These are phyloP conservation scores for Nitzschia putrida DNA, from an alignment of 108 stramenopile genomes.

Conservation along the genomic window DNA sequence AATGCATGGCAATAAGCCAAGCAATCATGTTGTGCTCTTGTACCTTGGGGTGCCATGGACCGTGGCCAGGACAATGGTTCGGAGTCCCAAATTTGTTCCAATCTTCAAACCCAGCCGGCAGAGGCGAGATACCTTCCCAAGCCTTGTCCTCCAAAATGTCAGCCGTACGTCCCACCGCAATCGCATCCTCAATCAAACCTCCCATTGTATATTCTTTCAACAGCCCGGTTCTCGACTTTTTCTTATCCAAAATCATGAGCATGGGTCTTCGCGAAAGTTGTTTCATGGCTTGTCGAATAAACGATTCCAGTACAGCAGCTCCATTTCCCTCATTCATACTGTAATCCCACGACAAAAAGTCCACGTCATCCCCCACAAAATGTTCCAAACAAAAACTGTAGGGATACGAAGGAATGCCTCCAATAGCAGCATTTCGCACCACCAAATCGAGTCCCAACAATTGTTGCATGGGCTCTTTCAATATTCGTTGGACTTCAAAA, in stretches of 20 bases:
- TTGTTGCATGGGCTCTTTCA: slow-evolving; percentile 47
- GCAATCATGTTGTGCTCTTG: slow-evolving; percentile 82
- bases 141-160: slow-evolving; percentile 40
- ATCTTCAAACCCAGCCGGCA: slow-evolving; percentile 67
- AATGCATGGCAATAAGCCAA: slow-evolving; percentile 80
- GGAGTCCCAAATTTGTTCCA: slow-evolving; percentile 91
- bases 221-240: slow-evolving; percentile 39
- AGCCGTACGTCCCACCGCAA: slow-evolving; percentile 58
- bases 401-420: slow-evolving; percentile 86
- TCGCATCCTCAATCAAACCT: slow-evolving; percentile 62
- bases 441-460: slow-evolving; percentile 50
- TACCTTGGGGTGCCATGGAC: slow-evolving; percentile 82
- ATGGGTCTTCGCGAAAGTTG: slow-evolving; percentile 60
- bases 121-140: slow-evolving; percentile 31
- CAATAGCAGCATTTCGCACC: slow-evolving; percentile 82
- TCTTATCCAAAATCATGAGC: slow-evolving; percentile 73
- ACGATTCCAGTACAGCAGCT: slow-evolving; percentile 67
- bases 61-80: slow-evolving; percentile 63
- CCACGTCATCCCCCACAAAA: slow-evolving; percentile 71
- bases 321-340: slow-evolving; percentile 79
- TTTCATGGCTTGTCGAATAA: slow-evolving; percentile 61
- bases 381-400: slow-evolving; percentile 84
- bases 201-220: slow-evolving; percentile 58
- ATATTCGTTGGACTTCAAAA: slow-evolving; percentile 59
- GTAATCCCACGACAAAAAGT: slow-evolving; percentile 83